These are phyloP conservation scores for Papiliotrema terrestris DNA, from an alignment of 1,284 basidiomycete genomes.

Conservation along the genomic window DNA sequence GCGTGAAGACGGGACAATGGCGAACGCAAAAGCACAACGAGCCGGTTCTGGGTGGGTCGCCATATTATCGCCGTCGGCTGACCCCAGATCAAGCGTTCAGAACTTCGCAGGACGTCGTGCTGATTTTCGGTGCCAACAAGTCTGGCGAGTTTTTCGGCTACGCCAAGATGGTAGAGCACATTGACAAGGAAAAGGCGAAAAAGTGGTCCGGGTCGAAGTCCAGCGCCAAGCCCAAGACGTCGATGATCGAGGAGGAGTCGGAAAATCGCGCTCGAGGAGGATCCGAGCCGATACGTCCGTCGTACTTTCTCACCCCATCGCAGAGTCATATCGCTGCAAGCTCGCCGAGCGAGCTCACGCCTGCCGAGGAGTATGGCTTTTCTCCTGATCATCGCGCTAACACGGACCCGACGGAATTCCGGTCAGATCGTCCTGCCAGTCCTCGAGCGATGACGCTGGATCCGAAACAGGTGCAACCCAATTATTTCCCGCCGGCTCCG, in stretches of 20 bases:
- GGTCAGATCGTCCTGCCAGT: not conserved
- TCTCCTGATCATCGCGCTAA: not conserved
- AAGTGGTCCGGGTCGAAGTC: constrained; percentile 10
- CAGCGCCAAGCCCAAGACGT: not conserved
- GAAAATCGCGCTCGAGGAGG: constrained; percentile 13
- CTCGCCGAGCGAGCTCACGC: constrained; percentile 39
- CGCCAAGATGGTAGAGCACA: constrained; percentile 57
- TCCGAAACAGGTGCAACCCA: constrained; percentile 25
- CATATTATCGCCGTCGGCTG: not conserved
- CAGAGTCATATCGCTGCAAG: constrained; percentile 19
- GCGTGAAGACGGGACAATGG: constrained; percentile 79
- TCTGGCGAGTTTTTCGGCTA: constrained; percentile 77
- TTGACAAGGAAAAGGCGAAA: constrained; percentile 31
- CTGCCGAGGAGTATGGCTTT: constrained; percentile 23
- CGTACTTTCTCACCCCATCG: constrained; percentile 21
- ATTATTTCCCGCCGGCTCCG: constrained; percentile 18
- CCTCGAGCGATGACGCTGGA: constrained; percentile 28
- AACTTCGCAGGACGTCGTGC: constrained; percentile 76
- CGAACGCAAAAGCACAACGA: constrained; percentile 94
- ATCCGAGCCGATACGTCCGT: constrained; percentile 14
- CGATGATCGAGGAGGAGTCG: constrained; percentile 1
- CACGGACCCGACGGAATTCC: constrained; percentile 6
- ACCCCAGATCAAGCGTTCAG: constrained; percentile 77
- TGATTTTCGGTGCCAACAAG: constrained; percentile 90
- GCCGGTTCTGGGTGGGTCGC: constrained; percentile 56